phyloP scores from a whole-genome alignment of 2,329 filamentous ascomycete species.

The Penicillium sp. region DNA sequence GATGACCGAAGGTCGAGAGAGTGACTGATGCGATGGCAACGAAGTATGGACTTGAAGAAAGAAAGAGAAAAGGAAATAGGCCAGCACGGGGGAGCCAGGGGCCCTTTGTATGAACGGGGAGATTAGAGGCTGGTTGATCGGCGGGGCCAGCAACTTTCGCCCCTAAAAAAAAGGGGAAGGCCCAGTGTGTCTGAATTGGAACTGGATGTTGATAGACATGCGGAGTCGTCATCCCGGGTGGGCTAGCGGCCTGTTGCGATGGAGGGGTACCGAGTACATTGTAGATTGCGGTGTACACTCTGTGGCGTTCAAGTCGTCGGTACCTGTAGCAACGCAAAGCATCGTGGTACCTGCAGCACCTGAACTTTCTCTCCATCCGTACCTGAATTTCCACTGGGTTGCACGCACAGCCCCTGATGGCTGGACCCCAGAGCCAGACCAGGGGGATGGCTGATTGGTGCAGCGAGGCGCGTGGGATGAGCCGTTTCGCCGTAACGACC shows the following conservation, averaged over 20 bases:
- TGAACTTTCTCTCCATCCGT: slow-evolving; percentile 3
- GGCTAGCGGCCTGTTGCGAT: slow-evolving; percentile 1
- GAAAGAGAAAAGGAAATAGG: slow-evolving; percentile 35
- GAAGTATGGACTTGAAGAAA: slow-evolving; percentile 42
- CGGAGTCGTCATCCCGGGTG: slow-evolving; percentile 14
- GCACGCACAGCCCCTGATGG: slow-evolving; percentile 22
- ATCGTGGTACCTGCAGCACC: slow-evolving; percentile 16
- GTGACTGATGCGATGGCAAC: slow-evolving; percentile 42
- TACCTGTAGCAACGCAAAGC: slow-evolving; percentile 8
- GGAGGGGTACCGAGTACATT: slow-evolving; percentile 16
- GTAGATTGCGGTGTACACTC: slow-evolving; percentile 1
- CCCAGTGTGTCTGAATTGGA: slow-evolving; percentile 14
- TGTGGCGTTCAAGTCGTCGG: slow-evolving; percentile 1
- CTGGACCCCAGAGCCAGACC: not conserved
- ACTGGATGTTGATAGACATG: slow-evolving; percentile 10
- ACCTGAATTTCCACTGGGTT: slow-evolving; percentile 14
- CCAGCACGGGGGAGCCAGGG: slow-evolving; percentile 34
- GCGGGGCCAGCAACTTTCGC: slow-evolving; percentile 34
- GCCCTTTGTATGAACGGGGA: slow-evolving; percentile 49
- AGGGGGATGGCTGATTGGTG: slow-evolving; percentile 24
- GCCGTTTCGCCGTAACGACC: slow-evolving; percentile 22
- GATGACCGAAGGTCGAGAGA: slow-evolving; percentile 53
- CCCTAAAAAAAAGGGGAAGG: slow-evolving; percentile 26
- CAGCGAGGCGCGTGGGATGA: slow-evolving; percentile 12
- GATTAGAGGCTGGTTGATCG: slow-evolving; percentile 46